A percentile compares a stretch with the other conserved stretches of the same genome.
These are phyloP conservation scores for Exophiala dermatitidis DNA, from an alignment of 2,329 filamentous ascomycete genomes.

Conservation along the genomic window DNA sequence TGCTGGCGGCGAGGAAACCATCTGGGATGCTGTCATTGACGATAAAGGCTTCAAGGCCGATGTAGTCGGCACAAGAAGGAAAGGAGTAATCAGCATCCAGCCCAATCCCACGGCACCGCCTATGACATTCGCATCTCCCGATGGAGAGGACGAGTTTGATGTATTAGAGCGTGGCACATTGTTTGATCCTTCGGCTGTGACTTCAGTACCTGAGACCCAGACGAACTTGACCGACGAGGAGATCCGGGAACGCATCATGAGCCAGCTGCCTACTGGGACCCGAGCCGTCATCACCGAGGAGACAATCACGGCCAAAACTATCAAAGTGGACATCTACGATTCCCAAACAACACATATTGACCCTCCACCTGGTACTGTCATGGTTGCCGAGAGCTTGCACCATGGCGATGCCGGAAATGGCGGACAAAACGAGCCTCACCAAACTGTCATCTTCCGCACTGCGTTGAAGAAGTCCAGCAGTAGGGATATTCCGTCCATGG, in stretches of 20 bases:
- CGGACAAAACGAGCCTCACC: constrained; percentile 34
- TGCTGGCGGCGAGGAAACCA: constrained; percentile 34
- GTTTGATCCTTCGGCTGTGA: constrained; percentile 24
- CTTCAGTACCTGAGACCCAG: constrained; percentile 33
- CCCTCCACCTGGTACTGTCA: constrained; percentile 40
- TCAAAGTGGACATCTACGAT: constrained; percentile 43
- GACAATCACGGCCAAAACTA: constrained; percentile 39
- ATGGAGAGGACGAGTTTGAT: constrained; percentile 35
- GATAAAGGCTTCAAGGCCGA: constrained; percentile 42
- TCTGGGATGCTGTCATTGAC: constrained; percentile 45
- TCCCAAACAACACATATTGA: constrained; percentile 37
- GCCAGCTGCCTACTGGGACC: constrained; percentile 38
- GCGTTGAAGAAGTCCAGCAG: constrained; percentile 32
- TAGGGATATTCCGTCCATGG: constrained; percentile 16
- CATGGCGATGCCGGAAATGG: constrained; percentile 44
- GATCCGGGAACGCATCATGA: constrained; percentile 42
- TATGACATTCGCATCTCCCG: constrained; percentile 45
- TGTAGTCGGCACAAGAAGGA: constrained; percentile 36
- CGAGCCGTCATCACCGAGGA: constrained; percentile 40
- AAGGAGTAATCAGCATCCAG: constrained; percentile 31
- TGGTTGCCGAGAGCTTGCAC: constrained; percentile 43
- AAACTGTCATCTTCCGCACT: constrained; percentile 42
- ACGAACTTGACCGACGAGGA: constrained; percentile 40
- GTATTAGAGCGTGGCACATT: constrained; percentile 34
- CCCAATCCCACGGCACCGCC: constrained; percentile 42